Conservation (phyloP, 176 grass and related monocot genomes). For the Calamus simplicifolius region DNA sequence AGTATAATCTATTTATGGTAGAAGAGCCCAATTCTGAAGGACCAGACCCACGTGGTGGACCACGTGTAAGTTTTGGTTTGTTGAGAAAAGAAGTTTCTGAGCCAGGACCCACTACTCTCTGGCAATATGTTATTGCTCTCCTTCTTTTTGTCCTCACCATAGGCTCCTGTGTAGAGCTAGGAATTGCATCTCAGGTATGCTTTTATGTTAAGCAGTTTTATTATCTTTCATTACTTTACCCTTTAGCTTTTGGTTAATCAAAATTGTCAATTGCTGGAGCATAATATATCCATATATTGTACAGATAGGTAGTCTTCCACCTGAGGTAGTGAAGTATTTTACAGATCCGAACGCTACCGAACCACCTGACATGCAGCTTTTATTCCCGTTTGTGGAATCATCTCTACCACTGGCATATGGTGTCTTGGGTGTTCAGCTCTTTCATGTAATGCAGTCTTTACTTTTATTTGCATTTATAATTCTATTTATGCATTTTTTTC, state of each 20-base stretch:
- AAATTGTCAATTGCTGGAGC: neutral
- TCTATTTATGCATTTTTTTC: neutral
- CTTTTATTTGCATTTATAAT: too few relatives aligned
- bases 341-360: conserved; percentile 91
- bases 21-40: conserved; percentile 91
- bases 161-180: conserved; percentile 85
- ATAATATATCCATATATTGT: neutral
- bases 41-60: conserved; percentile 80
- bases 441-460: conserved; percentile 61
- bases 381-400: conserved; percentile 83
- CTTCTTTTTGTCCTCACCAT: conserved; percentile 86
- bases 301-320: conserved; percentile 92
- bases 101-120: conserved; percentile 81
- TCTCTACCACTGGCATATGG: conserved; percentile 93
- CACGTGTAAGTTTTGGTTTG: conserved; percentile 89
- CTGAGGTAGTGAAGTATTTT: conserved; percentile 91
- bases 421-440: conserved; percentile 78
- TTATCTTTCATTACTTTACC: conserved; percentile 9
- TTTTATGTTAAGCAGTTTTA: too few relatives aligned
- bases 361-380: conserved; percentile 88
- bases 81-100: conserved; percentile 95
- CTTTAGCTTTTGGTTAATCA: conserved; percentile 5
- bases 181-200: conserved; percentile 92
- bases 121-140: conserved; percentile 96
- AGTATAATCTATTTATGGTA: conserved; percentile 98